Conservation (phyloP, 768 basidiomycete genomes). For the Lanmaoa pseudosensibilis region DNA sequence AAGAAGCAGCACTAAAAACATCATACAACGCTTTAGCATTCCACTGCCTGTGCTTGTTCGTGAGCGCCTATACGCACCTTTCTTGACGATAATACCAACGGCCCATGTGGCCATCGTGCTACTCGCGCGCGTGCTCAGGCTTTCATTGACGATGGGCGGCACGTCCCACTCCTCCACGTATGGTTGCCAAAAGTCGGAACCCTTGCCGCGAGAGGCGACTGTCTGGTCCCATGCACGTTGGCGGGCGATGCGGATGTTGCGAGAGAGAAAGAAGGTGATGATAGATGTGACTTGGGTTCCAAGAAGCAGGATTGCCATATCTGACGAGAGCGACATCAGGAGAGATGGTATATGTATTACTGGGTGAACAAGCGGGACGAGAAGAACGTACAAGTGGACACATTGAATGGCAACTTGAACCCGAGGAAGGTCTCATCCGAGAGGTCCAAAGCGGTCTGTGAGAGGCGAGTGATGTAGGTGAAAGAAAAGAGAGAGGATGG, state of each 20-base stretch:
- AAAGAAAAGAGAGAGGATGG: conserved; percentile 31
- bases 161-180: conserved; percentile 81
- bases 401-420: conserved; percentile 59
- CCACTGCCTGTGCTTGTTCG: not conserved
- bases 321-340: conserved; percentile 38
- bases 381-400: conserved; percentile 78
- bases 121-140: conserved; percentile 21
- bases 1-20: conserved; percentile 50
- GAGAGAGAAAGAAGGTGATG: conserved; percentile 78
- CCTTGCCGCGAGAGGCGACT: conserved; percentile 79
- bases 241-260: conserved; percentile 79
- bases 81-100: conserved; percentile 18
- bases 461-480: conserved; percentile 27
- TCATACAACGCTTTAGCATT: not conserved
- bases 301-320: conserved; percentile 72
- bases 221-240: conserved; percentile 81
- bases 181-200: conserved; percentile 77
- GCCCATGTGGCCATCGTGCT: conserved; percentile 17
- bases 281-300: conserved; percentile 74
- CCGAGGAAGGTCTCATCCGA: conserved; percentile 62
- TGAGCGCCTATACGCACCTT: not conserved
- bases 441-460: conserved; percentile 29
- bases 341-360: not conserved
- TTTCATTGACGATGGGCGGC: conserved; percentile 46
- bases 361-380: not conserved